phyloP scores from a whole-genome alignment of 352 stramenopile genomes.

The Phytopythium kandeliae region DNA sequence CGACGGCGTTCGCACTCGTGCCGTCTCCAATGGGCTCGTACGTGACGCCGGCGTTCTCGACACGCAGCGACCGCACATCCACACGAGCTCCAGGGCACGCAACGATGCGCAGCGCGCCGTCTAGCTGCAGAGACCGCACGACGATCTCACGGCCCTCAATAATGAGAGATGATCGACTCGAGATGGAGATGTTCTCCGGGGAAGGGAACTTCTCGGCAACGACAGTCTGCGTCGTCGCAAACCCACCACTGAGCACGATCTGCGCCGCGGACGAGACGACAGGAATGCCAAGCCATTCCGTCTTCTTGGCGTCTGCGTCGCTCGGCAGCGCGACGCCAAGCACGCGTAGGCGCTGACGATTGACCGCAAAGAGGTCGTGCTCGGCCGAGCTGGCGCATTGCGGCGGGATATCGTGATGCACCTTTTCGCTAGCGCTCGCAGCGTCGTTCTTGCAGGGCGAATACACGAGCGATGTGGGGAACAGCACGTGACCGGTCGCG shows the following conservation, averaged over 20 bases:
- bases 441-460: slow-evolving; percentile 74
- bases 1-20: slow-evolving; percentile 21
- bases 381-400: slow-evolving; percentile 62
- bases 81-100: slow-evolving; percentile 40
- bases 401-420: slow-evolving; percentile 40
- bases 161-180: slow-evolving; percentile 47
- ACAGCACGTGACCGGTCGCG: slow-evolving; percentile 42
- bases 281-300: slow-evolving; percentile 47
- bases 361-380: slow-evolving; percentile 53
- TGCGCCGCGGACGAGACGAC: slow-evolving; percentile 36
- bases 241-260: slow-evolving; percentile 34
- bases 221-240: slow-evolving; percentile 25
- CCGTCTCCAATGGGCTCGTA: slow-evolving; percentile 22
- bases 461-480: slow-evolving; percentile 56
- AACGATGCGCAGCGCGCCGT: slow-evolving; percentile 44
- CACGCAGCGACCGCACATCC: slow-evolving; percentile 26
- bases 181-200: slow-evolving; percentile 24
- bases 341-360: slow-evolving; percentile 29
- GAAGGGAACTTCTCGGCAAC: slow-evolving; percentile 27
- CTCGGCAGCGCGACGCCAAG: slow-evolving; percentile 16
- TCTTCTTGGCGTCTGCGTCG: slow-evolving; percentile 10
- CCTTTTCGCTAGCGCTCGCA: slow-evolving; percentile 43
- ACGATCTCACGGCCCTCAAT: slow-evolving; percentile 36
- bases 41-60: slow-evolving; percentile 42
- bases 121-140: slow-evolving; percentile 31